A percentile compares a stretch with the other conserved stretches of the same genome.
These are phyloP conservation scores for Gynochthodes officinalis DNA, from an alignment of 257 asterid species.

Conservation along the genomic window DNA sequence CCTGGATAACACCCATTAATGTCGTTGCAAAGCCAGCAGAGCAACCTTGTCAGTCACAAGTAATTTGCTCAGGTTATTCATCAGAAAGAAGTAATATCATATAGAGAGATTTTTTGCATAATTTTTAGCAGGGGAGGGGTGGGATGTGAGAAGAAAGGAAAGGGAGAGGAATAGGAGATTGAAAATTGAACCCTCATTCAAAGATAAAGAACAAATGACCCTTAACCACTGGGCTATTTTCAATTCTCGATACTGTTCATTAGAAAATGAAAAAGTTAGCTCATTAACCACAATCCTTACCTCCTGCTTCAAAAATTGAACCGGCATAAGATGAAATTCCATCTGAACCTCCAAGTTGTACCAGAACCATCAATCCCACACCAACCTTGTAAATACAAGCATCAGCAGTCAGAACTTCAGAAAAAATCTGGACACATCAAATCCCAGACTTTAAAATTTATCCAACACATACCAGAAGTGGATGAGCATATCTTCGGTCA, in stretches of 20 bases:
- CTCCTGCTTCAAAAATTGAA: constrained; percentile 36
- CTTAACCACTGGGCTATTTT: background rate
- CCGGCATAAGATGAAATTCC: constrained; percentile 30
- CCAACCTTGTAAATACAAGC: constrained; percentile 25
- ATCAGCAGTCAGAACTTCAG: background rate
- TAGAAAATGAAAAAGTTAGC: background rate
- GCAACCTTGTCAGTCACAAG: constrained; percentile 21
- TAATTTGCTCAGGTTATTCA: background rate
- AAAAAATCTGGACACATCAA: background rate
- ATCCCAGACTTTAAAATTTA: background rate
- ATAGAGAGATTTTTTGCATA: background rate
- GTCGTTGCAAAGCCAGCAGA: constrained; percentile 22
- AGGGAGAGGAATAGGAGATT: background rate
- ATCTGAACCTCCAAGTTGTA: constrained; percentile 33
- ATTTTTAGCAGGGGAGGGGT: background rate
- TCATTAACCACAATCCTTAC: constrained; percentile 15
- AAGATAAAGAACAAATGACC: background rate
- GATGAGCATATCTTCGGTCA: constrained; percentile 29
- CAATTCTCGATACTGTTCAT: no score
- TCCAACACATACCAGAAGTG: constrained; percentile 28
- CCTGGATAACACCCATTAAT: constrained; percentile 31
- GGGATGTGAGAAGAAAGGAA: no score
- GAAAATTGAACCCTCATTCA: background rate
- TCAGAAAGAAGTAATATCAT: background rate
- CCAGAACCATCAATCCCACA: constrained; percentile 31